Percentiles rank a stretch among this genome's conserved stretches.
phyloP scores from a whole-genome alignment of 148 eudicot genomes.

The Spergularia marina region DNA sequence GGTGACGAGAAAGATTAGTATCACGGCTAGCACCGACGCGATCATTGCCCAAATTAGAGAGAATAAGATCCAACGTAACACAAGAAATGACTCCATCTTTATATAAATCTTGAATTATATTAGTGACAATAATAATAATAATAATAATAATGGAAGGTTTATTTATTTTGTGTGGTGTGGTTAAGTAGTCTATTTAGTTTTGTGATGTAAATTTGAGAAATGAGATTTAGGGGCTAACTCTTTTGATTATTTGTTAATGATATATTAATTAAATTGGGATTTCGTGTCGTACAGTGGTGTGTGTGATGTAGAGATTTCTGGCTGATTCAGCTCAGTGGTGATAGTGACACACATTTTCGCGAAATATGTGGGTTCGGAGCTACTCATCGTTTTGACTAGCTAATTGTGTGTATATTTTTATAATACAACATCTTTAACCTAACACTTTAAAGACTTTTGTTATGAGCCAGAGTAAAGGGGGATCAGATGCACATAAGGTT shows the following conservation, averaged over 20 bases:
- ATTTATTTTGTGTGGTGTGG: not conserved
- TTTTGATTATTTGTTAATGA: not conserved
- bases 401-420: no score
- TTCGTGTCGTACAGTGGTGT: slow-evolving; percentile 20
- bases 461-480: no score
- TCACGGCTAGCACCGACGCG: not conserved
- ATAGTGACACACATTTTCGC: slow-evolving; percentile 5
- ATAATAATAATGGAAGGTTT: not conserved
- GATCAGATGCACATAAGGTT: no score
- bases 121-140: no score
- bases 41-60: slow-evolving; percentile 21
- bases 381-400: no score
- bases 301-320: slow-evolving; percentile 19
- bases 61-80: slow-evolving; percentile 25
- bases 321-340: slow-evolving; percentile 14
- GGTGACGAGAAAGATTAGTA: slow-evolving; percentile 20
- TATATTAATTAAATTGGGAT: not conserved
- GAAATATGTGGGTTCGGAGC: no score
- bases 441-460: no score
- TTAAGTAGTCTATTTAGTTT: slow-evolving; percentile 14
- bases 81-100: slow-evolving; percentile 6
- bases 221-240: not conserved
- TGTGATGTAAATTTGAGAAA: not conserved
- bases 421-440: no score
- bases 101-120: not conserved